Base-by-base conservation (phyloP, 2,329 filamentous ascomycete genomes). In the Pseudogymnoascus sp. region DNA sequence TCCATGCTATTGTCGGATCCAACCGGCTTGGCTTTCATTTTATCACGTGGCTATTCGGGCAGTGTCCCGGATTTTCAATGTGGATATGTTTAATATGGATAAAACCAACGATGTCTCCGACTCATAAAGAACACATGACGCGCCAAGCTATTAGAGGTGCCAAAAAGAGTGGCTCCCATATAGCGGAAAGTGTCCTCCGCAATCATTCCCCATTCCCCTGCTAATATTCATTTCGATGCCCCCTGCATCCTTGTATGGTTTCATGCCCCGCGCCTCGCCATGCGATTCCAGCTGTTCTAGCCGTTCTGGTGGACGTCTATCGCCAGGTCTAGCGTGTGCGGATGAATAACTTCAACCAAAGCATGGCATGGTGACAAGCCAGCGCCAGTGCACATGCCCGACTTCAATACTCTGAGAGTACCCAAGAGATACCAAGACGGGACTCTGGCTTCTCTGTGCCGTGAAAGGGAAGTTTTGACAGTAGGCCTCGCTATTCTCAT, bases 381-480 rank as follows among this genome's bases (percentile, higher is more conserved):
- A 33, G n/a, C 45, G 25, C 25, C 45, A 7, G 28, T 33, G 25
- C 45, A 7, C n/a, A 55, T 33, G 9, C n/a, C 45, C 2, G 28
- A 19, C 28, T 55, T 55, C 45, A 55, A 33, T 55, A 55, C 25
- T 33, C 45, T 30, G n/a, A 55, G 9, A 55, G 45, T 55, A 19
- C n/a, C 45, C 45, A 55, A 33, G 45, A 55, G 28, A 55, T 33
- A 55, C 45, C 45, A 55, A 55, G 45, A 55, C 45, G 45, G 45
- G 45, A 19, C 45, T 55, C 28, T 55, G 25, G 45, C 45, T 55
- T 30, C n/a, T 55, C 28, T 55, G 45, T 19, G 25, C 45, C 45
- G 45, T 55, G 45, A 33, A 33, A n/a, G 28, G 9, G 25, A 55
- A 33, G 45, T 19, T 55, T 33, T 12, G 45, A 19, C 45, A 19